Evolutionary conservation across 768 basidiomycete genomes (phyloP).

Genomic region (Termitomyces sp.): DNA sequence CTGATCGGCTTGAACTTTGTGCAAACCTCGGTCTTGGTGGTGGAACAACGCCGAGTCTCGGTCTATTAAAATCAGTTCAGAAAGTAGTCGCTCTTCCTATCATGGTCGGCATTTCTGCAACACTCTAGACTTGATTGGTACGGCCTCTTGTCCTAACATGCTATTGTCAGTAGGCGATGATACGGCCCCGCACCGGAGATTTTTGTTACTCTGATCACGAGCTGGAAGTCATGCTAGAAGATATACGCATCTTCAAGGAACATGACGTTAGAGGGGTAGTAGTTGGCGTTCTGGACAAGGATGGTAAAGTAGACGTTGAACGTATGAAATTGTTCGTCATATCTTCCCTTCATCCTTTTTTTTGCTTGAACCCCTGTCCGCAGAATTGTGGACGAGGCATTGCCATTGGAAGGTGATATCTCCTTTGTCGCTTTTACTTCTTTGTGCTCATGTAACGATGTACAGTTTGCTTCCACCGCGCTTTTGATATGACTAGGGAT

Average conservation of each 20-base stretch:
- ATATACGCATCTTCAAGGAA: constrained; percentile 57
- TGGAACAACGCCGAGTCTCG: constrained; percentile 79
- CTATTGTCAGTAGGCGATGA: constrained; percentile 53
- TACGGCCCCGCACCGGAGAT: constrained; percentile 75
- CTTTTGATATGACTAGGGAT: constrained; percentile 68
- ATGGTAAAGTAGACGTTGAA: constrained; percentile 55
- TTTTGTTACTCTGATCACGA: constrained; percentile 70
- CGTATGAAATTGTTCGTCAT: constrained; percentile 48
- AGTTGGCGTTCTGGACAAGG: constrained; percentile 51
- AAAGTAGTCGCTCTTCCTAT: constrained; percentile 47
- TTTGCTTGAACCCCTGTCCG: background rate
- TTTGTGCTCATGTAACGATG: background rate
- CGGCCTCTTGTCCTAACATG: constrained; percentile 1
- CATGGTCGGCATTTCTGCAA: constrained; percentile 46
- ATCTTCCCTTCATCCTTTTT: background rate
- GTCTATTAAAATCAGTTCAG: constrained; percentile 57
- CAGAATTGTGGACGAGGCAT: constrained; percentile 49
- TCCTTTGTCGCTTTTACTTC: background rate
- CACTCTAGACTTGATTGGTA: constrained; percentile 1
- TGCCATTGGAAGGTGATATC: constrained; percentile 56
- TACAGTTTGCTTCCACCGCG: constrained; percentile 74
- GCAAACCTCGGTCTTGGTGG: constrained; percentile 67
- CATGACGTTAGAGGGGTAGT: constrained; percentile 61
- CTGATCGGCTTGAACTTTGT: constrained; percentile 75
- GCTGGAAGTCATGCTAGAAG: constrained; percentile 68